phyloP scores from a whole-genome alignment of 768 basidiomycete genomes.

The Leccinum sublutescens region DNA sequence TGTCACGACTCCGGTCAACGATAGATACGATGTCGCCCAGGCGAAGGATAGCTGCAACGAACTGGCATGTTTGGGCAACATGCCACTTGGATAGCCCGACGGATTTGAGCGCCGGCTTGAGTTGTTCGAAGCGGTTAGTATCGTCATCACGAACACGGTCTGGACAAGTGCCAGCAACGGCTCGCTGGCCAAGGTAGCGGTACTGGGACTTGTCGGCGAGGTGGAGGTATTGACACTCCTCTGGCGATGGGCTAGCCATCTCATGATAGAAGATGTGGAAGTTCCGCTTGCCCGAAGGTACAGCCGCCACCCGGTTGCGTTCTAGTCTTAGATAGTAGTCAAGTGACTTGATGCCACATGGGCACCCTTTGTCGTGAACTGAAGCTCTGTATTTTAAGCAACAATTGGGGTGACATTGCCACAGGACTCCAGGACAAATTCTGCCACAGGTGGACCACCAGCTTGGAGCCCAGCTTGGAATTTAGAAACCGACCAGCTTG shows the following conservation, averaged over 20 bases:
- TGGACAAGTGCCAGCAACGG: slow-evolving; percentile 40
- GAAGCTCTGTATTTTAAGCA: slow-evolving; percentile 98
- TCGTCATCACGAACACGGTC: slow-evolving; percentile 71
- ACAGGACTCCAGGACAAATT: slow-evolving; percentile 94
- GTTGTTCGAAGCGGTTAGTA: slow-evolving; percentile 84
- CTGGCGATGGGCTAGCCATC: slow-evolving; percentile 82
- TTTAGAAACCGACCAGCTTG: slow-evolving; percentile 81
- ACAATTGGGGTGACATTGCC: slow-evolving; percentile 93
- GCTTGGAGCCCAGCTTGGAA: slow-evolving; percentile 69
- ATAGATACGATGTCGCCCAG: slow-evolving; percentile 94
- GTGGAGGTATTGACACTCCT: slow-evolving; percentile 87
- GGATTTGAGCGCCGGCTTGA: slow-evolving; percentile 90
- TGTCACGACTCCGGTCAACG: slow-evolving; percentile 77
- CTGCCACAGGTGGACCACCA: slow-evolving; percentile 80
- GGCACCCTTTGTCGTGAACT: slow-evolving; percentile 87
- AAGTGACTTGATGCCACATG: slow-evolving; percentile 89
- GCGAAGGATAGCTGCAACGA: slow-evolving; percentile 93
- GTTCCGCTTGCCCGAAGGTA: slow-evolving; percentile 90
- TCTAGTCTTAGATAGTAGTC: slow-evolving; percentile 85
- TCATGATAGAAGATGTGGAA: slow-evolving; percentile 99
- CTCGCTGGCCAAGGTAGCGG: slow-evolving; percentile 80
- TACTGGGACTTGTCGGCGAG: slow-evolving; percentile 79
- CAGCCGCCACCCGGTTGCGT: slow-evolving; percentile 78
- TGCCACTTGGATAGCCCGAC: slow-evolving; percentile 93
- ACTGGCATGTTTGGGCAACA: slow-evolving; percentile 93